These are phyloP conservation scores for Piromyces finnis DNA, from an alignment of 192 early-diverging fungal species.

Conservation along the genomic window DNA sequence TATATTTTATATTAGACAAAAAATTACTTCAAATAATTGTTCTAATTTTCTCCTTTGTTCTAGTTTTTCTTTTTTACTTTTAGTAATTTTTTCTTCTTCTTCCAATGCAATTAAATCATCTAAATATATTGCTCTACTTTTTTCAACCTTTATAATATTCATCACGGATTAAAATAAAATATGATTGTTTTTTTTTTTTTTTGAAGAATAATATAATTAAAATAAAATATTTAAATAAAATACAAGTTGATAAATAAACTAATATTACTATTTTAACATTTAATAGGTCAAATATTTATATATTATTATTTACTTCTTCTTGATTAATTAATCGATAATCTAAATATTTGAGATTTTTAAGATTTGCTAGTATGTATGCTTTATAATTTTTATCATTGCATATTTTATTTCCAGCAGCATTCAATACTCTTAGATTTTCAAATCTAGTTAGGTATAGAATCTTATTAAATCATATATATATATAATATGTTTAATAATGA, in stretches of 20 bases:
- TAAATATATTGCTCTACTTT: conserved; percentile 34
- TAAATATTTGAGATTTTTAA: conserved; percentile 32
- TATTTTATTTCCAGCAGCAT: conserved; percentile 28
- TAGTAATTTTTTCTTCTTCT: conserved; percentile 35
- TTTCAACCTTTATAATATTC: conserved; percentile 21
- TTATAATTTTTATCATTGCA: conserved; percentile 35
- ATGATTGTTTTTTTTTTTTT: no score
- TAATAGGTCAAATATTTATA: no score
- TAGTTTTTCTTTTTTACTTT: conserved; percentile 16
- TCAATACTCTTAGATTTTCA: conserved; percentile 29
- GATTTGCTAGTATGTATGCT: conserved; percentile 32
- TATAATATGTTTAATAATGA: no score
- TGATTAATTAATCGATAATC: conserved; percentile 39
- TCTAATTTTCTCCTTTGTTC: conserved; percentile 13
- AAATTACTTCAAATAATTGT: conserved; percentile 15
- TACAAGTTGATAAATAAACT: no score
- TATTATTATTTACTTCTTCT: conserved; percentile 12
- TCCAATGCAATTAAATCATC: conserved; percentile 42
- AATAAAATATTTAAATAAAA: no score
- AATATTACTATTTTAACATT: no score
- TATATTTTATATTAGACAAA: no score
- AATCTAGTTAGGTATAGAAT: conserved; percentile 29
- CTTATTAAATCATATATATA: no score
- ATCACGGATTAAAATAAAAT: no score
- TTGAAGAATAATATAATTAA: no score